Conservation (phyloP, 257 asterid species). For the Buddleja alternifolia region DNA sequence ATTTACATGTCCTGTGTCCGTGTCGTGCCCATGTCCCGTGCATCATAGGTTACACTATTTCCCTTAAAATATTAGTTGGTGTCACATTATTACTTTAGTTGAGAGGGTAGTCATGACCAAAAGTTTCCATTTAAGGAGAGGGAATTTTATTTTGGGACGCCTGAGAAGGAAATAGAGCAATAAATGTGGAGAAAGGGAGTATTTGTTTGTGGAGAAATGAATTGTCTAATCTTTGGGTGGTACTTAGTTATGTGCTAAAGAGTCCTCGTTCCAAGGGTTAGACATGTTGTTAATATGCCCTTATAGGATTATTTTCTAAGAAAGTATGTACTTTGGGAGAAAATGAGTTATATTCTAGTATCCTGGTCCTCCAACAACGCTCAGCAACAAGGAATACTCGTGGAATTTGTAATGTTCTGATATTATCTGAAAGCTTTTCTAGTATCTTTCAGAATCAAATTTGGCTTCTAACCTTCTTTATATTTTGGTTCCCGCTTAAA, state of each 20-base stretch:
- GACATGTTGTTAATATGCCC: not conserved
- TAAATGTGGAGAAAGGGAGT: not conserved
- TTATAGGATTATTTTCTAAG: constrained; percentile 3
- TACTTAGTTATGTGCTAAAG: not conserved
- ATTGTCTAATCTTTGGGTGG: not conserved
- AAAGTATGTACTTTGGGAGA: constrained; percentile 6
- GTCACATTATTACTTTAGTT: no score
- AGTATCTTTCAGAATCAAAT: not conserved
- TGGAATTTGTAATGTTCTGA: constrained; percentile 2
- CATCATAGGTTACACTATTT: no score
- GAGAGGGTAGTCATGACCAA: no score
- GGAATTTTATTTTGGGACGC: no score
- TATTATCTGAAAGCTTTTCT: not conserved
- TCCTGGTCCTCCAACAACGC: not conserved
- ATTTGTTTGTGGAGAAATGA: constrained; percentile 13
- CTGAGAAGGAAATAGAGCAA: no score
- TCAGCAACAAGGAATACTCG: constrained; percentile 1
- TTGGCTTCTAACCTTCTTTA: constrained; percentile 1
- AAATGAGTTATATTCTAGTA: constrained; percentile 10
- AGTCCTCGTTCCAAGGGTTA: not conserved
- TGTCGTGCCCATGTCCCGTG: no score
- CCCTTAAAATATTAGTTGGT: no score
- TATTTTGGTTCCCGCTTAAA: constrained; percentile 21
- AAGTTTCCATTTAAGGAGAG: no score
- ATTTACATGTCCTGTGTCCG: no score